A percentile compares a stretch with the other conserved stretches of the same genome.
Evolutionary conservation across 768 basidiomycete species (phyloP).

Genomic region (Suillus bovinus): DNA sequence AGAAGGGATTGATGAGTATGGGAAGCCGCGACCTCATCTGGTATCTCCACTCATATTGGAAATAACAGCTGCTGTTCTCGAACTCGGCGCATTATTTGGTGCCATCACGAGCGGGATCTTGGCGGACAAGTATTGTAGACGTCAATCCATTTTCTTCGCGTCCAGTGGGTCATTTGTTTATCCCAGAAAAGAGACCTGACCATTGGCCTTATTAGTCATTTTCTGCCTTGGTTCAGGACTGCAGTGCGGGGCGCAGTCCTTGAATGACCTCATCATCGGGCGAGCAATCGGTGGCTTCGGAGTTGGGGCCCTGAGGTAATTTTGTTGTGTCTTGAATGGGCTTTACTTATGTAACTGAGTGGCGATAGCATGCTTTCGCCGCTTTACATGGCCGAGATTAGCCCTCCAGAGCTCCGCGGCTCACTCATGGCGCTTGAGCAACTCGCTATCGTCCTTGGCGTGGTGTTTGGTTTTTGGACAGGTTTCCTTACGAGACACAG

Average conservation of each 20-base stretch:
- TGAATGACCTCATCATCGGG: conserved; percentile 63
- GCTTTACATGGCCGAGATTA: conserved; percentile 84
- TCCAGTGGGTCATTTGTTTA: conserved; percentile 49
- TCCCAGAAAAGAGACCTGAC: conserved; percentile 2
- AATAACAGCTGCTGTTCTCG: conserved; percentile 66
- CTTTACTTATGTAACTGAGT: not conserved
- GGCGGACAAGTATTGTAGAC: conserved; percentile 67
- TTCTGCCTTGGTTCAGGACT: conserved; percentile 74
- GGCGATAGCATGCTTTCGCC: conserved; percentile 69
- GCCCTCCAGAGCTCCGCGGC: conserved; percentile 76
- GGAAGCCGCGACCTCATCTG: conserved; percentile 11
- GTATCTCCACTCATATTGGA: not conserved
- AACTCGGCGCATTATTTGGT: conserved; percentile 79
- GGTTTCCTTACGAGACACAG: conserved; percentile 71
- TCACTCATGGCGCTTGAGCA: conserved; percentile 81
- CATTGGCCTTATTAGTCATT: conserved; percentile 42
- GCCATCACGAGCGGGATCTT: conserved; percentile 66
- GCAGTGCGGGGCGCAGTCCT: conserved; percentile 59
- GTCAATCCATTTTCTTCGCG: conserved; percentile 64
- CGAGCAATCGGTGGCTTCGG: conserved; percentile 78
- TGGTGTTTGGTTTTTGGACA: conserved; percentile 82
- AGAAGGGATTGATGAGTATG: conserved; percentile 79
- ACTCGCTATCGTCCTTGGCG: conserved; percentile 77
- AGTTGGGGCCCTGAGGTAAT: conserved; percentile 72
- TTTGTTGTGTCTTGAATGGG: not conserved